Conservation (phyloP, 371 early-diverging fungal species). For the Syncephalastrum racemosum region DNA sequence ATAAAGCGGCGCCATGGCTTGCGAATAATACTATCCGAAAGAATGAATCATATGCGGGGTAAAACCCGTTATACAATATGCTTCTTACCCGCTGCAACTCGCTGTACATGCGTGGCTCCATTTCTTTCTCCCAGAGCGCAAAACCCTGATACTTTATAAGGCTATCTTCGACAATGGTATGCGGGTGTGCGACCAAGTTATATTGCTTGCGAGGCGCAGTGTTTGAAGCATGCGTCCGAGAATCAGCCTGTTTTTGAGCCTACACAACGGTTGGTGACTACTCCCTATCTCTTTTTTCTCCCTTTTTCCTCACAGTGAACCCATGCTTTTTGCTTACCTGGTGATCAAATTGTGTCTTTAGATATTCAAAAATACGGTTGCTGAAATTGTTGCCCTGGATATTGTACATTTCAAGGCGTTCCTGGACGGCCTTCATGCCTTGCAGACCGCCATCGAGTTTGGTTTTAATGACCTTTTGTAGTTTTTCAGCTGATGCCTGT, state of each 20-base stretch:
- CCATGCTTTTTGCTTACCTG: slow-evolving; percentile 37
- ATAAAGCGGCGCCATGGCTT: slow-evolving; percentile 45
- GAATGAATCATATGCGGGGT: neutral
- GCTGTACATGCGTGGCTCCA: slow-evolving; percentile 83
- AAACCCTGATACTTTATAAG: slow-evolving; percentile 83
- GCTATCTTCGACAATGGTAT: slow-evolving; percentile 74
- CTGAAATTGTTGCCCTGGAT: slow-evolving; percentile 81
- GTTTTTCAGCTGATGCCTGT: slow-evolving; percentile 74
- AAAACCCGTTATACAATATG: neutral
- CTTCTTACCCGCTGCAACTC: slow-evolving; percentile 78
- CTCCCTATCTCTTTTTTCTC: too few species aligned
- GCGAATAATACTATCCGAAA: slow-evolving; percentile 42
- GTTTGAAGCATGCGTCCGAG: slow-evolving; percentile 47
- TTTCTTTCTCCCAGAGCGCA: slow-evolving; percentile 88
- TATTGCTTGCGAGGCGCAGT: slow-evolving; percentile 26
- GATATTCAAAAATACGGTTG: slow-evolving; percentile 71
- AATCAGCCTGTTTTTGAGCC: slow-evolving; percentile 57
- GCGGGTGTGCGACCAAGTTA: slow-evolving; percentile 51
- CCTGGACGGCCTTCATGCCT: slow-evolving; percentile 77
- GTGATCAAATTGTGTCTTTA: slow-evolving; percentile 67
- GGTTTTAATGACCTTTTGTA: slow-evolving; percentile 77
- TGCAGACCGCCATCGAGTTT: slow-evolving; percentile 72
- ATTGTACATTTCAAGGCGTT: slow-evolving; percentile 75
- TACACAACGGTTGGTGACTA: slow-evolving; percentile 26
- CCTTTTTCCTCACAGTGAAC: neutral